These are phyloP conservation scores for Microbotryum silenes-acaulis DNA, from an alignment of 1,284 basidiomycete genomes.

Conservation along the genomic window DNA sequence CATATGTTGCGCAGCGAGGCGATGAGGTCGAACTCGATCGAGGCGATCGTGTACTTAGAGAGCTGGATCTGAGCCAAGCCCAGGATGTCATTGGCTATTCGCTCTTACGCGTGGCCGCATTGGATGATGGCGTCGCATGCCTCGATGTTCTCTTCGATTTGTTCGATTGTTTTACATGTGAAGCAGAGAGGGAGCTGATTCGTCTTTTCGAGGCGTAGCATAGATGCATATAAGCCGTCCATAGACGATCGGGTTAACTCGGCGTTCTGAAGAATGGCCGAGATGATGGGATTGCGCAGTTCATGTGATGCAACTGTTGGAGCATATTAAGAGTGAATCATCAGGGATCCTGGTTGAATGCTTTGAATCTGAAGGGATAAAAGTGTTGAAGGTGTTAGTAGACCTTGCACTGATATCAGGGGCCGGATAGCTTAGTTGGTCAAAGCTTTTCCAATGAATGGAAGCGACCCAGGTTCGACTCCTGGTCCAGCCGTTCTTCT, in stretches of 20 bases:
- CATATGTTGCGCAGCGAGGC: constrained; percentile 15
- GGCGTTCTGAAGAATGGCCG: constrained; percentile 22
- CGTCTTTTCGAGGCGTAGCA: not conserved
- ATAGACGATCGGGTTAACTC: constrained; percentile 24
- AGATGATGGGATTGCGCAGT: constrained; percentile 23
- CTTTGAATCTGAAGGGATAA: no score
- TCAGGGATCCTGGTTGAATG: no score
- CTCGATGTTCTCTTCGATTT: constrained; percentile 25
- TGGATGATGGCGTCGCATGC: constrained; percentile 25
- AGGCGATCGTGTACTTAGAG: constrained; percentile 20
- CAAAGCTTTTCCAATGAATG: no score
- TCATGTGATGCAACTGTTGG: constrained; percentile 20
- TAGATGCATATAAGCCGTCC: not conserved
- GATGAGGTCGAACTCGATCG: constrained; percentile 20
- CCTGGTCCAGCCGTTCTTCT: no score
- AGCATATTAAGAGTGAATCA: no score
- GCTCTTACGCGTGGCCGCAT: constrained; percentile 22
- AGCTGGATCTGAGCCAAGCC: constrained; percentile 29
- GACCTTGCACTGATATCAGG: no score
- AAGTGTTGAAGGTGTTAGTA: no score
- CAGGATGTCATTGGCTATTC: constrained; percentile 29
- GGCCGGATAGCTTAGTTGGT: no score
- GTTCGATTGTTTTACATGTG: constrained; percentile 6
- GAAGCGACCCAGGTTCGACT: no score
- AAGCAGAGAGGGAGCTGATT: constrained; percentile 7